These are phyloP conservation scores for Stylonectria norvegica DNA, from an alignment of 2,329 filamentous ascomycete genomes.

Conservation along the genomic window DNA sequence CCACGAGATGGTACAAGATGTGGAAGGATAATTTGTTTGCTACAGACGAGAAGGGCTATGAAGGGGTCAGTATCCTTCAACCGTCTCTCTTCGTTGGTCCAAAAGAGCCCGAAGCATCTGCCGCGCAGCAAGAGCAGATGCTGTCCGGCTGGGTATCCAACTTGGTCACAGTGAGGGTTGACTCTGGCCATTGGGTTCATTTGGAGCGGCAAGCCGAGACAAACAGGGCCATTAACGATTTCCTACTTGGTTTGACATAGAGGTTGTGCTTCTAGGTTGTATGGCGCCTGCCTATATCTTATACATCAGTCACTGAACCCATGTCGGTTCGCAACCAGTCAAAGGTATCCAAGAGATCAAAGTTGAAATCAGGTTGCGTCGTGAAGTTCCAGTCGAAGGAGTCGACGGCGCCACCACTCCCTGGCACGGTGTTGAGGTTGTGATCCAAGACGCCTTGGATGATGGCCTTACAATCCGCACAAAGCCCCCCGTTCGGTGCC, in stretches of 20 bases:
- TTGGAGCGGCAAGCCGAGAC: constrained; percentile 27
- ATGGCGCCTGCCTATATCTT: not conserved
- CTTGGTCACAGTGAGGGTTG: constrained; percentile 35
- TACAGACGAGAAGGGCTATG: constrained; percentile 22
- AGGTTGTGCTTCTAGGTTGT: too few relatives aligned
- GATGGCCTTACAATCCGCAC: constrained; percentile 43
- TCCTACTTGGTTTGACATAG: constrained; percentile 6
- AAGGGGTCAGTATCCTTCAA: constrained; percentile 14
- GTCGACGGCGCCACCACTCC: constrained; percentile 21
- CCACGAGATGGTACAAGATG: constrained; percentile 31
- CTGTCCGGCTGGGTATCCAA: constrained; percentile 26
- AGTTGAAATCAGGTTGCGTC: constrained; percentile 38
- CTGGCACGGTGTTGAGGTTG: constrained; percentile 39
- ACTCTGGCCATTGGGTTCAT: constrained; percentile 35
- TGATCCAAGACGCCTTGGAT: constrained; percentile 51
- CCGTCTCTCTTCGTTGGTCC: constrained; percentile 25
- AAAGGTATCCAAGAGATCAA: constrained; percentile 48
- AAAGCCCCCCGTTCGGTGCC: constrained; percentile 48
- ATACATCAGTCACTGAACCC: not conserved
- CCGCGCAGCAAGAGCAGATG: constrained; percentile 25
- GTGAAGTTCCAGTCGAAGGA: constrained; percentile 35
- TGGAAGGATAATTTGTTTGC: constrained; percentile 28
- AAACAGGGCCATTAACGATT: constrained; percentile 22
- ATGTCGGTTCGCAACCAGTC: constrained; percentile 39
- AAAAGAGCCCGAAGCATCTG: constrained; percentile 8